These are phyloP conservation scores for Xerocomellus dryophilus DNA, from an alignment of 768 basidiomycete species.

Conservation along the genomic window DNA sequence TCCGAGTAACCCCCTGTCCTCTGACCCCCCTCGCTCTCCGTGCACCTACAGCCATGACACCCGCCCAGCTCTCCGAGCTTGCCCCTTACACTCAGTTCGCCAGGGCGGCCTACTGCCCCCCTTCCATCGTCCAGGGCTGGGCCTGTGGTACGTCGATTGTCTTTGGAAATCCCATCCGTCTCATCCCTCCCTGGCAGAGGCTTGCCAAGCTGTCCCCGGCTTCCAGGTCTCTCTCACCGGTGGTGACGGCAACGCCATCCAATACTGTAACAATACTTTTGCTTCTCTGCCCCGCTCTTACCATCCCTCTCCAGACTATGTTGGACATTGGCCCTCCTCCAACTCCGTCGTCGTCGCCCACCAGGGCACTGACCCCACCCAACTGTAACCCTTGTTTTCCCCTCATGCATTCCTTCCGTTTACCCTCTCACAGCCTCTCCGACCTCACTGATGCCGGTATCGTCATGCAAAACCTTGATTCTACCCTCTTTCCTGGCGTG, in stretches of 20 bases:
- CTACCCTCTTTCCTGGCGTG: slow-evolving; percentile 55
- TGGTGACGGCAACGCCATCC: slow-evolving; percentile 48
- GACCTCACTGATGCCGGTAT: slow-evolving; percentile 50
- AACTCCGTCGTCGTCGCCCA: slow-evolving; percentile 58
- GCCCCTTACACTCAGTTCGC: slow-evolving; percentile 52
- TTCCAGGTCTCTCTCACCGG: slow-evolving; percentile 39
- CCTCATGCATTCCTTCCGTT: not conserved
- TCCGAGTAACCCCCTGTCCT: not conserved
- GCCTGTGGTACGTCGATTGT: slow-evolving; percentile 37
- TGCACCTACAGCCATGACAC: slow-evolving; percentile 18
- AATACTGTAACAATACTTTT: slow-evolving; percentile 39
- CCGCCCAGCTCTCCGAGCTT: slow-evolving; percentile 35
- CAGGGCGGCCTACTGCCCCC: slow-evolving; percentile 52
- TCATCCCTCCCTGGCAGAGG: slow-evolving; percentile 17
- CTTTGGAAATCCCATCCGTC: not conserved
- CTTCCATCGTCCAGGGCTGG: slow-evolving; percentile 39
- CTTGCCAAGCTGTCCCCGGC: slow-evolving; percentile 42
- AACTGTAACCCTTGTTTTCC: slow-evolving; percentile 39
- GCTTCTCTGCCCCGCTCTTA: not conserved
- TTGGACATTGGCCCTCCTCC: slow-evolving; percentile 52
- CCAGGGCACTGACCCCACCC: slow-evolving; percentile 56
- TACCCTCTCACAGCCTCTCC: slow-evolving; percentile 37
- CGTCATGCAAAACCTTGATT: slow-evolving; percentile 36
- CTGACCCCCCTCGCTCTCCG: not conserved
- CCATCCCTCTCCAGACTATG: slow-evolving; percentile 39